Evolutionary conservation across 106 monocot species (phyloP).

Genomic region (Allium cepa): DNA sequence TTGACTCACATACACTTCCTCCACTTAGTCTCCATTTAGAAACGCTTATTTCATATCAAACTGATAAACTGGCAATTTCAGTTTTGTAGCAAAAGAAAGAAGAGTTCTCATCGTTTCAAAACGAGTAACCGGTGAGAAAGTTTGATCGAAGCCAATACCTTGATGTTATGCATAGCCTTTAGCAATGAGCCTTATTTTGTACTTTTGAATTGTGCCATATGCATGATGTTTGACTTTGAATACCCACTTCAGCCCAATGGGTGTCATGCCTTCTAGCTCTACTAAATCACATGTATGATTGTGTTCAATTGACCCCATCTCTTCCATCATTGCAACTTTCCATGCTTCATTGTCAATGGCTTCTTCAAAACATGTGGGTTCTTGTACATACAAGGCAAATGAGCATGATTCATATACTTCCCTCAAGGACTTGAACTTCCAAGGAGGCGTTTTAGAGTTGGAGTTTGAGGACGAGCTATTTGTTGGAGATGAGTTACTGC

Average conservation of each 20-base stretch:
- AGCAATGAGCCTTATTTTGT: not conserved
- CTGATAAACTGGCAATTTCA: not conserved
- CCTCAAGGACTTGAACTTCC: not conserved
- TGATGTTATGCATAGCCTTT: constrained; percentile 2
- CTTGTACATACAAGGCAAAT: not conserved
- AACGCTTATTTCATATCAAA: not conserved
- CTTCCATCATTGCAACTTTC: not conserved
- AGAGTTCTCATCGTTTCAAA: not conserved
- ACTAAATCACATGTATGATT: not conserved
- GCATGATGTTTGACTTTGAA: constrained; percentile 1
- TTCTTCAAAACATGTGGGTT: not conserved
- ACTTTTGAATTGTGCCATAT: not conserved
- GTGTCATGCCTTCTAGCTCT: not conserved
- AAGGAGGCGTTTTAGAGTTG: not conserved
- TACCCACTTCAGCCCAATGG: constrained; percentile 4
- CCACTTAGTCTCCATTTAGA: constrained; percentile 4
- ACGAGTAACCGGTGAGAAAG: not conserved
- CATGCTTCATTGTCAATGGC: not conserved
- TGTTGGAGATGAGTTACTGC: not conserved
- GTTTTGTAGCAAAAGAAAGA: constrained; percentile 2
- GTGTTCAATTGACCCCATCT: constrained; percentile 4
- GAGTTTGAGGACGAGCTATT: too few relatives aligned
- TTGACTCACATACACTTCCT: constrained; percentile 4
- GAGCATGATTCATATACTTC: not conserved
- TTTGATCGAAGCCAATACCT: not conserved